Evolutionary conservation across 1,284 basidiomycete species (phyloP).

Genomic region (Singerocomus inundabilis): DNA sequence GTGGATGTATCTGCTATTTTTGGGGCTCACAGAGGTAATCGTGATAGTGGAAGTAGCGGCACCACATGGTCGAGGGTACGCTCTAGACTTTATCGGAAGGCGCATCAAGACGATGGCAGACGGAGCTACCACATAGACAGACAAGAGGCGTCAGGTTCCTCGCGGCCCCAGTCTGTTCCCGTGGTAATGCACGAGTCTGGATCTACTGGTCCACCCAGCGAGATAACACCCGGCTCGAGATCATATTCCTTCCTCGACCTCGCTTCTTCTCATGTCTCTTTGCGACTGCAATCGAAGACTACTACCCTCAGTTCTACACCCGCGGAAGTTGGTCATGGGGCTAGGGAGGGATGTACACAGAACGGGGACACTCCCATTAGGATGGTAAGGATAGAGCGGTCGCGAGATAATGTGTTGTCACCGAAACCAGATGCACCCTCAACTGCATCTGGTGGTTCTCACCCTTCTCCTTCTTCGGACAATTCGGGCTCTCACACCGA

Average conservation of each 20-base stretch:
- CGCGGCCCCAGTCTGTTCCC: slow-evolving; percentile 33
- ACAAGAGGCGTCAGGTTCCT: slow-evolving; percentile 23
- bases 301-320: slow-evolving; percentile 30
- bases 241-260: slow-evolving; percentile 62
- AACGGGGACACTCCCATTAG: slow-evolving; percentile 19
- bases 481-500: slow-evolving; percentile 20
- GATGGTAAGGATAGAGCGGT: slow-evolving; percentile 18
- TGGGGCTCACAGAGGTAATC: slow-evolving; percentile 16
- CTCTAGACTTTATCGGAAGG: slow-evolving; percentile 31
- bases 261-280: slow-evolving; percentile 45
- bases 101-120: slow-evolving; percentile 31
- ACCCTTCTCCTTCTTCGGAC: slow-evolving; percentile 31
- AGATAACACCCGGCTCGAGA: slow-evolving; percentile 29
- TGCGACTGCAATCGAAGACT: slow-evolving; percentile 37
- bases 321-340: slow-evolving; percentile 28
- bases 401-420: slow-evolving; percentile 11
- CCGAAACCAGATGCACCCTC: slow-evolving; percentile 34
- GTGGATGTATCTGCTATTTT: slow-evolving; percentile 40
- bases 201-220: slow-evolving; percentile 31
- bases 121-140: slow-evolving; percentile 18
- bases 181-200: slow-evolving; percentile 32
- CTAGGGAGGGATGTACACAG: slow-evolving; percentile 8
- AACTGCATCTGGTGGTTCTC: slow-evolving; percentile 32
- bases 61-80: slow-evolving; percentile 37
- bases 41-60: slow-evolving; percentile 27